A percentile compares a stretch with the other conserved stretches of the same genome.
Conservation (phyloP, 768 basidiomycete genomes). For the Sistotremastrum niveocremeum region DNA sequence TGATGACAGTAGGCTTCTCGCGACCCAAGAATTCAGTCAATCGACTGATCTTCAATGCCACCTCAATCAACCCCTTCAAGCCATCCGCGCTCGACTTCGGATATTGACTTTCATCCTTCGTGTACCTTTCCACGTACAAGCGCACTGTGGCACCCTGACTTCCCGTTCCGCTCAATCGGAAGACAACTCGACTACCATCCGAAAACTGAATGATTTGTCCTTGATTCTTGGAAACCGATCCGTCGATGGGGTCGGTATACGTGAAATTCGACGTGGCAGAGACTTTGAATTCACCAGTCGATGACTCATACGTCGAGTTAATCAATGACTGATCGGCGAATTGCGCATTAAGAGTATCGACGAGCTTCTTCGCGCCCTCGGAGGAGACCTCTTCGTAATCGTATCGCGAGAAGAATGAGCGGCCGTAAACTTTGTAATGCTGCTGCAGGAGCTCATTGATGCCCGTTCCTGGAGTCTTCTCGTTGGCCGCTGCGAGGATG, state of each 20-base stretch:
- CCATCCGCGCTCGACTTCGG: constrained; percentile 61
- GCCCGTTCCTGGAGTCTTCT: constrained; percentile 63
- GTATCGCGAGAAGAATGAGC: constrained; percentile 97
- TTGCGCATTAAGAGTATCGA: constrained; percentile 59
- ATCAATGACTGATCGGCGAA: constrained; percentile 57
- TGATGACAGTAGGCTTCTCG: constrained; percentile 94
- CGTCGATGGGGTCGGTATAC: constrained; percentile 98
- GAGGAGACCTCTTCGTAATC: constrained; percentile 98
- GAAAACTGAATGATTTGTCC: constrained; percentile 86
- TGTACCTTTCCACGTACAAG: constrained; percentile 90
- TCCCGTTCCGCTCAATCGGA: constrained; percentile 92
- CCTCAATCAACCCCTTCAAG: constrained; percentile 89
- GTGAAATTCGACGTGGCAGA: constrained; percentile 73
- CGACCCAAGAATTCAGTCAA: constrained; percentile 76
- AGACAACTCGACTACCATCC: constrained; percentile 90
- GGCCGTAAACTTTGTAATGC: constrained; percentile 88
- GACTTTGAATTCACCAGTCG: constrained; percentile 65
- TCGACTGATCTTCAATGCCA: constrained; percentile 75
- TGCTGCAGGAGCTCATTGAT: constrained; percentile 84
- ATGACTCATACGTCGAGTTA: constrained; percentile 53
- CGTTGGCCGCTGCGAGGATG: constrained; percentile 80
- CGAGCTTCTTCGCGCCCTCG: constrained; percentile 77
- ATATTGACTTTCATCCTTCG: constrained; percentile 37
- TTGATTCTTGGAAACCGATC: constrained; percentile 86
- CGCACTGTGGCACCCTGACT: constrained; percentile 93